A percentile compares a stretch with the other conserved stretches of the same genome.
Conservation (phyloP, 768 basidiomycete genomes). For the Auricularia auricula-judae region DNA sequence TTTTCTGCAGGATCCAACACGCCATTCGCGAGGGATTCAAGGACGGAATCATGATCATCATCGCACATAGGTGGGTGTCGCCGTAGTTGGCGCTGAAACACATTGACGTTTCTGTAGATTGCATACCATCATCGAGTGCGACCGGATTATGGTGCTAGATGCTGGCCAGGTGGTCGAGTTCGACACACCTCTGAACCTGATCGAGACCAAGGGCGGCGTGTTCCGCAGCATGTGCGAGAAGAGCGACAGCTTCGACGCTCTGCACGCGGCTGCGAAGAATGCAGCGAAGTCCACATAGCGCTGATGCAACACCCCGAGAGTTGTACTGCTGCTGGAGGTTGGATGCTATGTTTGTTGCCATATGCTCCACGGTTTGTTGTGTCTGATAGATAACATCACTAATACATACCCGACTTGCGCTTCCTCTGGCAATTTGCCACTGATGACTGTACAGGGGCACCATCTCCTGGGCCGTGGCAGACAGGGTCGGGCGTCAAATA, state of each 20-base stretch:
- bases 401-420: too few relatives aligned
- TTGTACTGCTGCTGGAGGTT: too few relatives aligned
- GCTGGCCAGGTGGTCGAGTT: conserved; percentile 70
- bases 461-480: too few relatives aligned
- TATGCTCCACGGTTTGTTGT: too few relatives aligned
- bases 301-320: too few relatives aligned
- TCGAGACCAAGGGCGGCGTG: conserved; percentile 44
- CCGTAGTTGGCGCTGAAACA: not conserved
- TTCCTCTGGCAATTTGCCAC: too few relatives aligned
- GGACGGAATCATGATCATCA: conserved; percentile 48
- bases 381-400: too few relatives aligned
- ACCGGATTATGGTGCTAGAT: conserved; percentile 34
- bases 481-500: too few relatives aligned
- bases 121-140: conserved; percentile 23
- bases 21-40: conserved; percentile 27
- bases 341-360: too few relatives aligned
- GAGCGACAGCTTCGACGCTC: conserved; percentile 23
- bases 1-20: conserved; percentile 21
- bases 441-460: too few relatives aligned
- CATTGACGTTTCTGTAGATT: conserved; percentile 10
- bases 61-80: conserved; percentile 13
- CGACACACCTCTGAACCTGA: conserved; percentile 65
- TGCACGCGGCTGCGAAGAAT: not conserved
- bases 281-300: too few relatives aligned
- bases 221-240: conserved; percentile 81